phyloP scores from a whole-genome alignment of 2,329 filamentous ascomycete species.

The Neofusicoccum sp. region DNA sequence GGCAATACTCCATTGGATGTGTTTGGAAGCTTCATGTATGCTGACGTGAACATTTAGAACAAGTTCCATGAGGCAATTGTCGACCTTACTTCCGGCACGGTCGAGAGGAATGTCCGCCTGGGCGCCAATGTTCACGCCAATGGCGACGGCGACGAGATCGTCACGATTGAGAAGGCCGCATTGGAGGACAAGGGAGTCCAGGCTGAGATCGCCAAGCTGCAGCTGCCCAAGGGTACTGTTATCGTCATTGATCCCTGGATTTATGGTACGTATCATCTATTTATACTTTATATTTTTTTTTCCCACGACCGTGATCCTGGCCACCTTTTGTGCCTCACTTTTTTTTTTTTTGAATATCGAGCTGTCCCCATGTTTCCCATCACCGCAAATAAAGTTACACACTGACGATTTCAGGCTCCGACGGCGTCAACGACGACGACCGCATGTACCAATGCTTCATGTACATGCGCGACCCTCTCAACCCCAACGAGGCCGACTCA shows the following conservation, averaged over 20 bases:
- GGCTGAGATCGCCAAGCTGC: slow-evolving; percentile 61
- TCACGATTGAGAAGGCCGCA: slow-evolving; percentile 60
- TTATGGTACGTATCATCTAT: slow-evolving; percentile 48
- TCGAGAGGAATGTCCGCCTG: slow-evolving; percentile 62
- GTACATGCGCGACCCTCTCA: slow-evolving; percentile 65
- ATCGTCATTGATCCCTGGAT: slow-evolving; percentile 70
- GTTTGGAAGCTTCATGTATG: slow-evolving; percentile 5
- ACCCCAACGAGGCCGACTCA: slow-evolving; percentile 62
- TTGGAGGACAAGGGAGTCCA: slow-evolving; percentile 59
- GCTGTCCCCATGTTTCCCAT: neutral
- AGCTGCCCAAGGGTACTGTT: slow-evolving; percentile 59
- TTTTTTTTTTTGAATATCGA: neutral
- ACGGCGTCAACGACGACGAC: slow-evolving; percentile 52
- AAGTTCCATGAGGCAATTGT: slow-evolving; percentile 65
- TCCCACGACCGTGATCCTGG: neutral
- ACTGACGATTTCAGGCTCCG: slow-evolving; percentile 35
- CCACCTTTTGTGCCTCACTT: slow-evolving; percentile 2
- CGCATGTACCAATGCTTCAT: slow-evolving; percentile 65
- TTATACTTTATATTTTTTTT: neutral
- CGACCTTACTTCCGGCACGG: slow-evolving; percentile 53
- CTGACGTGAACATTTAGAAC: slow-evolving; percentile 45
- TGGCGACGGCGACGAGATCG: slow-evolving; percentile 61
- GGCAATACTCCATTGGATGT: neutral
- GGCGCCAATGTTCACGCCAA: slow-evolving; percentile 61
- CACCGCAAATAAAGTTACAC: neutral